A percentile compares a stretch with the other conserved stretches of the same genome.
phyloP scores from a whole-genome alignment of 2,329 filamentous ascomycete species.

The Teratosphaeria gauchensis region DNA sequence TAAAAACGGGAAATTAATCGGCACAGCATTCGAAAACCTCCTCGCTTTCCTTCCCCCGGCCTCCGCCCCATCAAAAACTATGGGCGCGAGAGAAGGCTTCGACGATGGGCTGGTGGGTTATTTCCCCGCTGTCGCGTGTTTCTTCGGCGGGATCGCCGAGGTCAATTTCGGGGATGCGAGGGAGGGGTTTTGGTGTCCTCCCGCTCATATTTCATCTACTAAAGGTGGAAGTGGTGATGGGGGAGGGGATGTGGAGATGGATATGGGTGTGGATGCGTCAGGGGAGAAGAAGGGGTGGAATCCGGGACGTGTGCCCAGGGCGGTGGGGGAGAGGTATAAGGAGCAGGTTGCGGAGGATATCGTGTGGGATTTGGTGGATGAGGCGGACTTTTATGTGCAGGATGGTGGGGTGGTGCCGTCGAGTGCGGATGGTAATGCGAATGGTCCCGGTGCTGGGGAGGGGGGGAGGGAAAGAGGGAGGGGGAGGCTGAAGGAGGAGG shows the following conservation, averaged over 20 bases:
- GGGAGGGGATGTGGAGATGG: slow-evolving; percentile 25
- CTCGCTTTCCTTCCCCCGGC: slow-evolving; percentile 87
- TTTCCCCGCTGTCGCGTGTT: slow-evolving; percentile 86
- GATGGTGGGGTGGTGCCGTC: slow-evolving; percentile 39
- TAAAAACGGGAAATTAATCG: slow-evolving; percentile 82
- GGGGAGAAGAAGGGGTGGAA: slow-evolving; percentile 20
- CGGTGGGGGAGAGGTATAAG: slow-evolving; percentile 69
- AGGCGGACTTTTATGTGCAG: slow-evolving; percentile 80
- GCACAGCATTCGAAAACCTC: slow-evolving; percentile 78
- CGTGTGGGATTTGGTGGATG: slow-evolving; percentile 85
- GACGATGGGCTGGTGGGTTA: slow-evolving; percentile 95
- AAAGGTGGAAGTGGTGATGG: not conserved
- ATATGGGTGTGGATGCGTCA: slow-evolving; percentile 10
- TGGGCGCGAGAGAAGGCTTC: slow-evolving; percentile 72
- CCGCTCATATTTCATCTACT: slow-evolving; percentile 39
- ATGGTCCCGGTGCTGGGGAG: not conserved
- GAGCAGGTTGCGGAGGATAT: slow-evolving; percentile 95
- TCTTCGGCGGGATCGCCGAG: slow-evolving; percentile 81
- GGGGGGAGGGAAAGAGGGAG: not conserved
- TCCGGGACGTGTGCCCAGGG: slow-evolving; percentile 36
- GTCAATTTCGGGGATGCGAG: slow-evolving; percentile 90
- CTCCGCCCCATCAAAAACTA: slow-evolving; percentile 60
- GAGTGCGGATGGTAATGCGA: not conserved
- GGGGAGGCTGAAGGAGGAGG: slow-evolving; percentile 5
- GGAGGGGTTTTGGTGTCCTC: slow-evolving; percentile 82